These are phyloP conservation scores for Colletotrichum navitas DNA, from an alignment of 2,329 filamentous ascomycete genomes.

Conservation along the genomic window DNA sequence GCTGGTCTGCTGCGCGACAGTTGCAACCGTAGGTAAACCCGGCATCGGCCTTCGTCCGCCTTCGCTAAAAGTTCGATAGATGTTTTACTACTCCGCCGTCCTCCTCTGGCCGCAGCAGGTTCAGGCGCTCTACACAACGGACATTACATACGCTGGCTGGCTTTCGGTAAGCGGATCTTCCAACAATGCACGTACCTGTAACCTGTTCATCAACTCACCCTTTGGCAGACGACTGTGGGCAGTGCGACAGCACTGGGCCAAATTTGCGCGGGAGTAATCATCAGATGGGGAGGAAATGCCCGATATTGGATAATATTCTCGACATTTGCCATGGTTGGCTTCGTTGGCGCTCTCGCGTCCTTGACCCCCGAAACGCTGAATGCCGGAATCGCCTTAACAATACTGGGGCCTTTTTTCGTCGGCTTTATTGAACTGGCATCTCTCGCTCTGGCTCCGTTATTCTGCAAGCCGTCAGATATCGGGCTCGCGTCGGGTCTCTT, in stretches of 20 bases:
- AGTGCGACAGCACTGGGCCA: constrained; percentile 52
- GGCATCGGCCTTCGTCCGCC: background rate
- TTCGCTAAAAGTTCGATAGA: constrained; percentile 35
- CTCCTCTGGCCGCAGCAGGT: constrained; percentile 54
- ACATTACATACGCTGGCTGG: constrained; percentile 53
- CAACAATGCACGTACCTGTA: background rate
- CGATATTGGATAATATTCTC: constrained; percentile 54
- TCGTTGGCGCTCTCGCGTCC: constrained; percentile 51
- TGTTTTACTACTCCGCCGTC: constrained; percentile 52
- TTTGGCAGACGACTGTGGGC: constrained; percentile 49
- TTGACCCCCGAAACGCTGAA: constrained; percentile 50
- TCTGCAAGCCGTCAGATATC: constrained; percentile 55
- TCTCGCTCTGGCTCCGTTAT: constrained; percentile 52
- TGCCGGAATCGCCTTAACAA: constrained; percentile 51
- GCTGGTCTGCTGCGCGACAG: constrained; percentile 52
- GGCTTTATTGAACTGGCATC: constrained; percentile 53
- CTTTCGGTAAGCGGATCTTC: constrained; percentile 46
- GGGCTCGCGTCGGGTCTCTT: constrained; percentile 56
- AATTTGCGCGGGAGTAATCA: constrained; percentile 49
- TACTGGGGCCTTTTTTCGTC: constrained; percentile 54
- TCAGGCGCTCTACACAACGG: constrained; percentile 50
- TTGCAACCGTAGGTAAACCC: constrained; percentile 48
- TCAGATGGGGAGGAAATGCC: constrained; percentile 52
- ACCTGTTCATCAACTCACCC: background rate
- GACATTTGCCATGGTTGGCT: constrained; percentile 53